phyloP scores from a whole-genome alignment of 306 rosid genomes.

The Casuarina glauca region DNA sequence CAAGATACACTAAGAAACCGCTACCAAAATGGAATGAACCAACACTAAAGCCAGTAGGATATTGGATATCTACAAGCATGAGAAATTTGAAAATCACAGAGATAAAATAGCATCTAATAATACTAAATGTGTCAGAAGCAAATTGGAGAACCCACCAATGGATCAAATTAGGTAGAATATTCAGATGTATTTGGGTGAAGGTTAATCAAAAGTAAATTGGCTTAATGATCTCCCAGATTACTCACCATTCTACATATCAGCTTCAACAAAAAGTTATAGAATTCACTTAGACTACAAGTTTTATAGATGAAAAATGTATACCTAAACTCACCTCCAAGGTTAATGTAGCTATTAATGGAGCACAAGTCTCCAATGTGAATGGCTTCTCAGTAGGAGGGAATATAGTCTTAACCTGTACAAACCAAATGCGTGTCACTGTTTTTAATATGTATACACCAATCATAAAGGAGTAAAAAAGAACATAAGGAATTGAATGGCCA shows the following conservation, averaged over 20 bases:
- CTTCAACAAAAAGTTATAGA: neutral
- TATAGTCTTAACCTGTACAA: constrained; percentile 61
- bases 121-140: constrained; percentile 6
- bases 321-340: constrained; percentile 68
- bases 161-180: neutral
- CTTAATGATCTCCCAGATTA: constrained; percentile 1
- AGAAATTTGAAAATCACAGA: neutral
- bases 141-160: neutral
- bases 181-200: neutral
- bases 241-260: neutral
- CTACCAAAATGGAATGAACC: neutral
- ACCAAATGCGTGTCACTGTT: neutral
- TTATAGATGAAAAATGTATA: constrained; percentile 6
- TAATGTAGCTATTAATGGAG: constrained; percentile 83
- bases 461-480: neutral
- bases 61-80: neutral
- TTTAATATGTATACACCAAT: constrained; percentile 1
- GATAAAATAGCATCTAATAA: constrained; percentile 12
- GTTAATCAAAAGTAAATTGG: constrained; percentile 3
- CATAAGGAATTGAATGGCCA: neutral
- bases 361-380: constrained; percentile 64
- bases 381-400: constrained; percentile 71
- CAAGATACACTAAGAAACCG: neutral
- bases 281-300: neutral
- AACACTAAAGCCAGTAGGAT: neutral